Evolutionary conservation across 441 rosid species (phyloP), one percentile per base, ranked within the genome.

Genomic region (Dalechampia spathulata): DNA sequence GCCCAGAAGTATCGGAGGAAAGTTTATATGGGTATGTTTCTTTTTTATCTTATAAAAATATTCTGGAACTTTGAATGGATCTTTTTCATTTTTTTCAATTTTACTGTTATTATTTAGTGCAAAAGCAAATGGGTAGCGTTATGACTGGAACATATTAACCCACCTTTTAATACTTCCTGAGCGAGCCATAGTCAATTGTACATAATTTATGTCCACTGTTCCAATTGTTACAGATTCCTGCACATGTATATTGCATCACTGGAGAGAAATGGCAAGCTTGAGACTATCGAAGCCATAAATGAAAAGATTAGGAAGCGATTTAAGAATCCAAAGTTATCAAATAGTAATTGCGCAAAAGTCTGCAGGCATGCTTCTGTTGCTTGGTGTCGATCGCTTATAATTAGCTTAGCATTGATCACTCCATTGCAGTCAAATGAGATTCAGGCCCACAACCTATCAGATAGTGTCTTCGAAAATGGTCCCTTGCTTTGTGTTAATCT

Each of bases 241-340:
- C 96, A 94, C 60, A 72, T 53, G 71, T 80, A 83, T 72, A 78
- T 94, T 6, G 59, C 58, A 36, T 72, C 74, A 45, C 71, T 90
- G 69, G 94, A 90, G 74, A 77, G 71, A 66, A 80, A 75, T 62
- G 82, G 85, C 64, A 86, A 84, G 72, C 82, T 87, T 58, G 98
- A 87, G 75, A 80, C 69, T 11, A 77, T 94, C 64, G 99, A 87
- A 74, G 83, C 81, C 52, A 80, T 94, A 68, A 83, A 90, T 67
- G 98, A 94, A 72, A 84, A 78, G 81, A 72, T 94, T 39, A 78
- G 94, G 57, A 94, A 87, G 72, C 96, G 98, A 64, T 90, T 90
- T 57, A 94, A 90, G 80, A 94, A 82, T 73, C 96, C 94, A 4
- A 90, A 90, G 78, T 63, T 90, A 72, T 87, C 92, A 32, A 86